These are phyloP conservation scores for Chaetomium cochliodes DNA, from an alignment of 495 filamentous ascomycete species.

Conservation along the genomic window DNA sequence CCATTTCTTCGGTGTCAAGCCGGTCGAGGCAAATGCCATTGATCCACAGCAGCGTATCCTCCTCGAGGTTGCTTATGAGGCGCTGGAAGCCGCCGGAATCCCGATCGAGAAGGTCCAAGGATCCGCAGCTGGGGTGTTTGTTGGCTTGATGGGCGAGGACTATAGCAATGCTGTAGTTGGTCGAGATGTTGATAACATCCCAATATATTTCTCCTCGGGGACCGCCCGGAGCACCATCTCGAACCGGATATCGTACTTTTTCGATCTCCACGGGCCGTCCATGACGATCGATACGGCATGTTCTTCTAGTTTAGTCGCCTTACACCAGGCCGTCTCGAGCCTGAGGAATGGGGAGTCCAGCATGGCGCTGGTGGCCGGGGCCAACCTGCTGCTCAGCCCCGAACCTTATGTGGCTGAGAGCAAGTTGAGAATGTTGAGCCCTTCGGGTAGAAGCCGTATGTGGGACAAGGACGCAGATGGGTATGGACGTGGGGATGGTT, in stretches of 20 bases:
- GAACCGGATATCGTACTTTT: slow-evolving; percentile 53
- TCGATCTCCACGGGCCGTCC: slow-evolving; percentile 47
- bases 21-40: slow-evolving; percentile 48
- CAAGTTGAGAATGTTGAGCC: slow-evolving; percentile 39
- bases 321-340: slow-evolving; percentile 51
- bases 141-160: slow-evolving; percentile 26
- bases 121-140: slow-evolving; percentile 20
- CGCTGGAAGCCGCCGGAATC: slow-evolving; percentile 71
- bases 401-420: slow-evolving; percentile 35
- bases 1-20: slow-evolving; percentile 48
- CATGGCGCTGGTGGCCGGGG: slow-evolving; percentile 50
- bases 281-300: slow-evolving; percentile 54
- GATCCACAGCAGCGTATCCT: slow-evolving; percentile 55
- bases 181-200: slow-evolving; percentile 2
- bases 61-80: slow-evolving; percentile 52
- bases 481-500: slow-evolving; percentile 60
- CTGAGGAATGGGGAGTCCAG: slow-evolving; percentile 39
- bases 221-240: slow-evolving; percentile 37
- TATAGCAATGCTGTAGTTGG: slow-evolving; percentile 29
- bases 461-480: slow-evolving; percentile 62
- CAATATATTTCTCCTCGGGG: slow-evolving; percentile 50
- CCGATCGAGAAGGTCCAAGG: slow-evolving; percentile 59
- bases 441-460: slow-evolving; percentile 44
- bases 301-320: slow-evolving; percentile 50
- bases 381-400: slow-evolving; percentile 52